phyloP scores from a whole-genome alignment of 306 rosid species.

The Spatholobus suberectus region DNA sequence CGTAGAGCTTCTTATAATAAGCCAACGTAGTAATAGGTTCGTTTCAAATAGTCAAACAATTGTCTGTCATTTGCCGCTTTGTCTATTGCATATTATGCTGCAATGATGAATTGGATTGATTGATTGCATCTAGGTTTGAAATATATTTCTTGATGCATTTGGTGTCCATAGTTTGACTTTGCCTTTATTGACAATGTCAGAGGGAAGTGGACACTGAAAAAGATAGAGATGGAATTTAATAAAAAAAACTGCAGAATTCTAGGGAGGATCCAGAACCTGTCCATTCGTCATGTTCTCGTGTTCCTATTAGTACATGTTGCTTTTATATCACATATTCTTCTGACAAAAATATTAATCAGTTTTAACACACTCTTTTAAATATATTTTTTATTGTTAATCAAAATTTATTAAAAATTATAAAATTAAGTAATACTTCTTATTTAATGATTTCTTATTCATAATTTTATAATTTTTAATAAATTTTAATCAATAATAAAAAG shows the following conservation, averaged over 20 bases:
- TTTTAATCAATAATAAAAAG: neutral
- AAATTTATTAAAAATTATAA: neutral
- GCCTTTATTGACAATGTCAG: neutral
- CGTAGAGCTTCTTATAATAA: neutral
- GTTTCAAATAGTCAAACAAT: constrained; percentile 3
- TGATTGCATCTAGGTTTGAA: neutral
- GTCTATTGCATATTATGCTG: neutral
- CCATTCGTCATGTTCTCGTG: neutral
- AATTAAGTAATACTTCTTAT: neutral
- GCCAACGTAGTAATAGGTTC: constrained; percentile 9
- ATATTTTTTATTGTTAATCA: neutral
- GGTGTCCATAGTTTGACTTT: constrained; percentile 11
- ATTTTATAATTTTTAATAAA: neutral
- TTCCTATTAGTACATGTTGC: neutral
- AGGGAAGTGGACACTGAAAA: neutral
- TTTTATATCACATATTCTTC: neutral
- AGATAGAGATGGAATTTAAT: constrained; percentile 30
- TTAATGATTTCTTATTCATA: no score
- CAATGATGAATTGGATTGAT: neutral
- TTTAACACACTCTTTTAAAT: neutral
- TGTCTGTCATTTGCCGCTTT: neutral
- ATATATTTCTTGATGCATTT: neutral
- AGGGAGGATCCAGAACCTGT: neutral
- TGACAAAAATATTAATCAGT: neutral
- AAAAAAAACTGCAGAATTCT: neutral